A percentile compares a stretch with the other conserved stretches of the same genome.
phyloP scores from a whole-genome alignment of 2,329 filamentous ascomycete species.

The Madurella fahalii region DNA sequence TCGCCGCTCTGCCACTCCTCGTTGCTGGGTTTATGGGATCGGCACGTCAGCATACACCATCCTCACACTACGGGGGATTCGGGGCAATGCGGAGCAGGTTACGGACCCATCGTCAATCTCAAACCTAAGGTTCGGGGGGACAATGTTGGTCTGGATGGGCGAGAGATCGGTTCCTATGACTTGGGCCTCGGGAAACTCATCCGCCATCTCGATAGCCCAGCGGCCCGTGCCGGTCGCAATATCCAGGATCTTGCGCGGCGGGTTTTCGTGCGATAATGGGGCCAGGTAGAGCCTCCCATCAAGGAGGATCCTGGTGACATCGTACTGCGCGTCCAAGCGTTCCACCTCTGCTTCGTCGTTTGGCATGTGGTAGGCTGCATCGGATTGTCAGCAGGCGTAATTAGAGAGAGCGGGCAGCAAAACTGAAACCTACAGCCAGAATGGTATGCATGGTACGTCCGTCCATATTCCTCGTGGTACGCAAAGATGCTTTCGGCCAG shows the following conservation, averaged over 20 bases:
- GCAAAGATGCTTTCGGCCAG: too few species aligned
- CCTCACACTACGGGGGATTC: too few species aligned
- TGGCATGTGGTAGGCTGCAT: neutral
- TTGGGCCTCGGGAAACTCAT: neutral
- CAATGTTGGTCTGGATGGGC: neutral
- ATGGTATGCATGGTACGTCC: too few species aligned
- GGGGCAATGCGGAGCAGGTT: too few species aligned
- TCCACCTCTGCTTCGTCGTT: neutral
- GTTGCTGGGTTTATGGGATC: too few species aligned
- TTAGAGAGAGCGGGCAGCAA: too few species aligned
- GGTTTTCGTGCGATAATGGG: neutral
- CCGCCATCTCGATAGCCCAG: neutral
- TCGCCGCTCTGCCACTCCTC: too few species aligned
- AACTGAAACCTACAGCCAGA: too few species aligned
- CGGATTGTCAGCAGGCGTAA: too few species aligned
- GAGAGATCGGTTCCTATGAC: neutral
- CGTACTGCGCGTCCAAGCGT: neutral
- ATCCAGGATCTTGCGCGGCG: neutral
- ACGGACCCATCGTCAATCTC: neutral
- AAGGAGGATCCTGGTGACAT: neutral
- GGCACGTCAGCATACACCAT: too few species aligned
- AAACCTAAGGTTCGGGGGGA: neutral
- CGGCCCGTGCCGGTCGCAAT: neutral
- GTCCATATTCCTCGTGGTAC: too few species aligned
- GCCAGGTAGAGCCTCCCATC: neutral